These are phyloP conservation scores for Citrus cavaleriei DNA, from an alignment of 345 rosid genomes.

Conservation along the genomic window DNA sequence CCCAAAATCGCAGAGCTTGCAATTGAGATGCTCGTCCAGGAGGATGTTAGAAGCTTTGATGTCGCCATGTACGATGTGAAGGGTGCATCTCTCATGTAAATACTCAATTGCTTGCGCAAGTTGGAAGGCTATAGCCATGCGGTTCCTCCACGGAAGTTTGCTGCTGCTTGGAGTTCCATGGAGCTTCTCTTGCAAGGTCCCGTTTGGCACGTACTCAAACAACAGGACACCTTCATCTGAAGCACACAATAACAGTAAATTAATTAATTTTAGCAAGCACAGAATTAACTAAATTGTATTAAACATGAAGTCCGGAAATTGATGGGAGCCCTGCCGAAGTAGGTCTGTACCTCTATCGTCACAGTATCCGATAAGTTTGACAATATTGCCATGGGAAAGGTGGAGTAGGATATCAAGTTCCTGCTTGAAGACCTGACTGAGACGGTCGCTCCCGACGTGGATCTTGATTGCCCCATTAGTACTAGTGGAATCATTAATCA, in stretches of 20 bases:
- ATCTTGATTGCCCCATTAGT: conserved; percentile 61
- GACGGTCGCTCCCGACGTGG: conserved; percentile 57
- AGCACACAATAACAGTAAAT: not conserved
- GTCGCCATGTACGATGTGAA: conserved; percentile 80
- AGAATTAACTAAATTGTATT: no score
- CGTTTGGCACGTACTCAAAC: conserved; percentile 63
- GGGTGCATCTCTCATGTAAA: conserved; percentile 67
- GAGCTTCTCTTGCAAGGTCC: conserved; percentile 71
- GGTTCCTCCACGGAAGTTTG: conserved; percentile 53
- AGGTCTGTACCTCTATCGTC: conserved; percentile 48
- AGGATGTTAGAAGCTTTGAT: conserved; percentile 77
- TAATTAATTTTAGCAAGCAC: not conserved
- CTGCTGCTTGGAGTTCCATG: conserved; percentile 26
- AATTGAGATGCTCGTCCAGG: conserved; percentile 57
- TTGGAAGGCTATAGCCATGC: conserved; percentile 62
- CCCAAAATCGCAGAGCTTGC: conserved; percentile 89
- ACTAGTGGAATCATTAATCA: conserved; percentile 25
- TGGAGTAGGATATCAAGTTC: conserved; percentile 72
- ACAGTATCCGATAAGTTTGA: conserved; percentile 73
- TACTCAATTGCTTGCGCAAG: conserved; percentile 71
- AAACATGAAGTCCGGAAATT: no score
- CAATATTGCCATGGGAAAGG: conserved; percentile 65
- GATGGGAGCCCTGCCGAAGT: no score
- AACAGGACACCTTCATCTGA: conserved; percentile 76
- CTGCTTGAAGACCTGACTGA: conserved; percentile 54